Conservation (phyloP, 2,329 filamentous ascomycete species). For the Trichophyton simii region DNA sequence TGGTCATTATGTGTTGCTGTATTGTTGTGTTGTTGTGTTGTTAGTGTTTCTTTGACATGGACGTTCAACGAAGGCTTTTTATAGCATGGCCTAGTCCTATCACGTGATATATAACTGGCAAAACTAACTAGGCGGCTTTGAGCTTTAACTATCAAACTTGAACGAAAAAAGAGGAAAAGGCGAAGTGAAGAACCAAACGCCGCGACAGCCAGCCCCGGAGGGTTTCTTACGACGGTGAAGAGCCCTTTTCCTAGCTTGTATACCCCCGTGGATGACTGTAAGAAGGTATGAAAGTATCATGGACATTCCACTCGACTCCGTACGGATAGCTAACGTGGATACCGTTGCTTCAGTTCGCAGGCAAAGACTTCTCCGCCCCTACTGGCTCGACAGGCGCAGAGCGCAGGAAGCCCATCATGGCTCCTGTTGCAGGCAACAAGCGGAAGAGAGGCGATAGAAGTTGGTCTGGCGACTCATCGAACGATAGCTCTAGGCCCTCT, state of each 20-base stretch:
- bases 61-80: neutral
- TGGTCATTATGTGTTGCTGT: too few relatives aligned
- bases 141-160: neutral
- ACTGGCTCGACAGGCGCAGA: neutral
- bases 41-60: neutral
- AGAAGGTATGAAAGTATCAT: neutral
- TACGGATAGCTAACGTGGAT: neutral
- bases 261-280: neutral
- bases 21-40: neutral
- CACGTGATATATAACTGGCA: too few relatives aligned
- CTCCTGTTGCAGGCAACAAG: constrained; percentile 40
- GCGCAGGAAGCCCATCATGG: constrained; percentile 31
- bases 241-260: neutral
- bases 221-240: neutral
- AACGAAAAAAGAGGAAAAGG: neutral
- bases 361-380: neutral
- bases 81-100: too few relatives aligned
- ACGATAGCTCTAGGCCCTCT: constrained; percentile 32
- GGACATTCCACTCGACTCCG: neutral
- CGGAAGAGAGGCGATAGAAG: constrained; percentile 41
- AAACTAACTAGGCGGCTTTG: neutral
- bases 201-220: neutral
- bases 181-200: neutral
- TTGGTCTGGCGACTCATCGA: constrained; percentile 31
- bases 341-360: neutral